Evolutionary conservation across 805 yeast genomes (phyloP).

Genomic region (Cyberlindnera mycetangii): DNA sequence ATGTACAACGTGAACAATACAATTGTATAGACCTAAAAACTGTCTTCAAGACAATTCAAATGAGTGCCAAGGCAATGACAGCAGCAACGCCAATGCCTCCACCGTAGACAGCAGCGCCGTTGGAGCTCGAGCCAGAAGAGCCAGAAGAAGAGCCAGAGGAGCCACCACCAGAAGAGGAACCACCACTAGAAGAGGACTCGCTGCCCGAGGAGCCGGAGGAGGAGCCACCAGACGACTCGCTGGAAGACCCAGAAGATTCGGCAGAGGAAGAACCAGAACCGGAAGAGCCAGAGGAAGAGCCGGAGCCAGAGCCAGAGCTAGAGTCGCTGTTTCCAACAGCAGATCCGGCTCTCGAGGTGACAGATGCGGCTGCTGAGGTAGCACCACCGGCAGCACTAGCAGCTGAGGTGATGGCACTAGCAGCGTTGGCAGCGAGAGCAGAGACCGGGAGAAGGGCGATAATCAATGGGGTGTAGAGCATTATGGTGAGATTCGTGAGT

Average conservation of each 20-base stretch:
- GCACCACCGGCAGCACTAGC: background rate
- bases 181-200: background rate
- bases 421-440: background rate
- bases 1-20: no score
- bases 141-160: background rate
- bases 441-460: background rate
- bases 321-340: background rate
- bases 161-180: background rate
- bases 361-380: background rate
- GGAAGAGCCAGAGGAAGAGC: no score
- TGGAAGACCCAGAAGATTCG: background rate
- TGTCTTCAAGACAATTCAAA: background rate
- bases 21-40: no score
- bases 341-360: background rate
- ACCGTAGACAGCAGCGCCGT: background rate
- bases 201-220: background rate
- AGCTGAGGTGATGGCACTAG: background rate
- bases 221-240: background rate
- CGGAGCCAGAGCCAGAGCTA: background rate
- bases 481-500: no score
- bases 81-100: background rate
- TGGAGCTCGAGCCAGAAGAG: background rate
- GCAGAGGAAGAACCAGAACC: background rate
- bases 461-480: background rate
- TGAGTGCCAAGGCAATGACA: background rate